Evolutionary conservation across 768 basidiomycete species (phyloP).

Genomic region (Infundibulicybe gibba): DNA sequence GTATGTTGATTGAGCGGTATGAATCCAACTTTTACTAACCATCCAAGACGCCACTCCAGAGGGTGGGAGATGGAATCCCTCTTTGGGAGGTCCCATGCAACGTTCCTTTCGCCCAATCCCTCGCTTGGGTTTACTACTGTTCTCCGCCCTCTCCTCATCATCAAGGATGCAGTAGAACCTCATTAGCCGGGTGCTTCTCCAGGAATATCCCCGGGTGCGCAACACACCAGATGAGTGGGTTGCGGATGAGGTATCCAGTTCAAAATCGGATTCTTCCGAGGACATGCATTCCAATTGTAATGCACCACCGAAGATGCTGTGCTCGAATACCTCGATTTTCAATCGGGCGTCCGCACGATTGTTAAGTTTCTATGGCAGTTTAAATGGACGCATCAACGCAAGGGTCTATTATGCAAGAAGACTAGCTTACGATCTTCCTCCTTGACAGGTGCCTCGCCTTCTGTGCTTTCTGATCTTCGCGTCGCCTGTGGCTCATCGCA

Average conservation of each 20-base stretch:
- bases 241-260: conserved; percentile 26
- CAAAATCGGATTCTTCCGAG: conserved; percentile 70
- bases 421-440: conserved; percentile 54
- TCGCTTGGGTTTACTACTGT: conserved; percentile 47
- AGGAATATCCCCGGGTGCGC: conserved; percentile 54
- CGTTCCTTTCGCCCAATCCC: conserved; percentile 57
- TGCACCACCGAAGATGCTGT: conserved; percentile 67
- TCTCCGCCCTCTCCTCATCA: conserved; percentile 46
- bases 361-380: conserved; percentile 53
- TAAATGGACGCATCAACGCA: conserved; percentile 3
- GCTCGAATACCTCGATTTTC: conserved; percentile 48
- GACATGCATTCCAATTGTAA: conserved; percentile 78
- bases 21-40: conserved; percentile 68
- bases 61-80: conserved; percentile 57
- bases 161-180: conserved; percentile 62
- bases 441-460: conserved; percentile 58
- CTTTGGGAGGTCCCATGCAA: conserved; percentile 49
- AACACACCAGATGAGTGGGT: conserved; percentile 33
- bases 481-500: conserved; percentile 40
- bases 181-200: conserved; percentile 66
- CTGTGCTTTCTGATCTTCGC: conserved; percentile 61
- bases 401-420: neutral
- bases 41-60: conserved; percentile 68
- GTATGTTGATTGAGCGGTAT: conserved; percentile 31
- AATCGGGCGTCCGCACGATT: conserved; percentile 60